Base-by-base conservation (phyloP, 176 grass and related monocot genomes). In the Dendrocalamus sinicus region DNA sequence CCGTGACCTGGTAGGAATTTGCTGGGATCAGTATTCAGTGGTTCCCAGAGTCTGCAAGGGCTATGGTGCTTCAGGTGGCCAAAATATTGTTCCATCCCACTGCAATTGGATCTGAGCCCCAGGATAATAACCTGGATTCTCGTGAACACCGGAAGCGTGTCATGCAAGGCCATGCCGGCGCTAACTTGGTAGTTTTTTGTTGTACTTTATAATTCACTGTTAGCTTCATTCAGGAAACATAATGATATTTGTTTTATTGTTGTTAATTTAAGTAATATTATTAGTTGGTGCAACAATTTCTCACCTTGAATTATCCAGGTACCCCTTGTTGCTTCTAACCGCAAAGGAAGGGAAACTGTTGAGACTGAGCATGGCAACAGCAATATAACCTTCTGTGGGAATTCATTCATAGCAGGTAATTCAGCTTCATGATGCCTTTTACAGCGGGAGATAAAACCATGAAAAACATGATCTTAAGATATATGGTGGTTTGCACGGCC, bases 81-180 rank as follows among this genome's bases (percentile, higher is more conserved):
- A 93, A 98, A 73, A 68, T 98, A 77, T 78, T 98, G 65, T 86
- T 98, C 24, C 96, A 94, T 72, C 93, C 96, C 48, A 98, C 96
- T 57, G 93, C 96, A 30, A 98, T 98, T 70, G 93, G 93, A 78
- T 94, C 96, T 78, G 93, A 96, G 88, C 96, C 96, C 6, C 93
- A 98, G 81, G 93, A 98, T 86, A 55, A n/a, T 23, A 81, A 78
- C 14, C 85, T 98, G 15, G 91, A 96, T 75, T 96, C 96, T 16
- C 84, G 92, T 45, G 91, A 89, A 84, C 96, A 96, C 14, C 94
- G 93, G 96, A 95, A 98, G 62, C 93, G 93, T 72, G 96, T 98
- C 22, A 98, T 98, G 96, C 96, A 98, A 88, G 96, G 93, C 23
- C 96, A 96, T 82, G 88, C 93, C 32, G 93, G 96, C n/a, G 96